Evolutionary conservation across 140 eudicot genomes (phyloP).

Genomic region (Bidens hawaiensis): DNA sequence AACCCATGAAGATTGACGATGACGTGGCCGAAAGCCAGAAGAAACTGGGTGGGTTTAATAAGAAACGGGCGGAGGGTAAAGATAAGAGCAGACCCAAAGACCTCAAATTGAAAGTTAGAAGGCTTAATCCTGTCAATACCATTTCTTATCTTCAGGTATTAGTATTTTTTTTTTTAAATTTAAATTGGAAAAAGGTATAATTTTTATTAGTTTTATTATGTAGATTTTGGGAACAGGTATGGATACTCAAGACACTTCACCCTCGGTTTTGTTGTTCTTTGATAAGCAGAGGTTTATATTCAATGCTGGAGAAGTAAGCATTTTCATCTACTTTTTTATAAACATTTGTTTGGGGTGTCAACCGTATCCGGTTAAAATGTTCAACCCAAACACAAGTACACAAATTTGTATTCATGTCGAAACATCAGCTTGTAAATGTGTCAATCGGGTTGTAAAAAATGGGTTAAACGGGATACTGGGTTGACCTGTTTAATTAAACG

Average conservation of each 20-base stretch:
- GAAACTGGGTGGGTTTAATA: too few relatives aligned
- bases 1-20: neutral
- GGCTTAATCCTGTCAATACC: constrained; percentile 3
- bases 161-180: neutral
- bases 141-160: constrained; percentile 17
- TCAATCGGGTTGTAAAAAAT: too few relatives aligned
- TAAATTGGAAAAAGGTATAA: neutral
- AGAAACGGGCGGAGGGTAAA: neutral
- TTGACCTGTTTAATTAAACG: too few relatives aligned
- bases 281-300: constrained; percentile 86
- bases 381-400: too few relatives aligned
- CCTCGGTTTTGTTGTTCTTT: constrained; percentile 82
- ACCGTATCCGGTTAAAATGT: too few relatives aligned
- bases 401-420: too few relatives aligned
- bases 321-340: neutral
- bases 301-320: constrained; percentile 91
- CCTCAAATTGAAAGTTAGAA: neutral
- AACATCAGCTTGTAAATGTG: too few relatives aligned
- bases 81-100: neutral
- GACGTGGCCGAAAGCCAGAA: too few relatives aligned
- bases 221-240: constrained; percentile 92
- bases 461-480: too few relatives aligned
- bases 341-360: too few relatives aligned
- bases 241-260: constrained; percentile 97
- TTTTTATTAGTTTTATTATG: neutral